Base-by-base conservation (phyloP, 805 yeast species). In the Yarrowia porcina region DNA sequence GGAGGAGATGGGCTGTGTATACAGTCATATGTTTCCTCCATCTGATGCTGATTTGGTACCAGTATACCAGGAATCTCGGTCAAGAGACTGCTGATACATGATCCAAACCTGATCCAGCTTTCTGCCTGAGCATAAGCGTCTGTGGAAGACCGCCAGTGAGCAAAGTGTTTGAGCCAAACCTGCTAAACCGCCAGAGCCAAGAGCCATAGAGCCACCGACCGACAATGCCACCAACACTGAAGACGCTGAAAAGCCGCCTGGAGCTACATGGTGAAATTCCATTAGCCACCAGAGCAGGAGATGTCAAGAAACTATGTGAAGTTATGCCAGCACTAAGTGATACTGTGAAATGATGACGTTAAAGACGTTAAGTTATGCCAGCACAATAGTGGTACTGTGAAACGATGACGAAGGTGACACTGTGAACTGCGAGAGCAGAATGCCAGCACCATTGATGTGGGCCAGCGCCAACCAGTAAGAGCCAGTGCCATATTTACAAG, bases 171-270 rank as follows among this genome's bases (percentile, higher is more conserved):
- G n/a, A n/a, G n/a, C n/a, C n/a, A n/a, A n/a, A n/a, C n/a, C n/a
- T n/a, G n/a, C n/a, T n/a, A n/a, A n/a, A n/a, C n/a, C 47, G 30
- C 47, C 47, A 42, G 47, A 39, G 47, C 25, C 10, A 42, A 42
- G 47, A 42, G 30, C 47, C 10, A 27, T 6, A 39, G 45, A 42
- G 47, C 47, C 47, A n/a, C 47, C 47, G 47, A 42, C 47, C 47
- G 30, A 23, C 23, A 23, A 23, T 15, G 47, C 32, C 30, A 42
- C 15, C 11, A 9, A 42, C 20, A 23, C 47, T n/a, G 10, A 12
- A 11, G 13, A 15, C 28, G 47, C 47, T 23, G 30, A 41, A 41
- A 41, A 41, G 47, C 47, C 30, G 28, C 20, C 28, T 41, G 47
- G 47, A 41, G 47, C 30, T 41, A 30, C 7, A 15, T 15, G 47